Evolutionary conservation across 176 grass and related monocot species (phyloP), one percentile per base, ranked within the genome.

Genomic region (Cenchrus fungigraminus): DNA sequence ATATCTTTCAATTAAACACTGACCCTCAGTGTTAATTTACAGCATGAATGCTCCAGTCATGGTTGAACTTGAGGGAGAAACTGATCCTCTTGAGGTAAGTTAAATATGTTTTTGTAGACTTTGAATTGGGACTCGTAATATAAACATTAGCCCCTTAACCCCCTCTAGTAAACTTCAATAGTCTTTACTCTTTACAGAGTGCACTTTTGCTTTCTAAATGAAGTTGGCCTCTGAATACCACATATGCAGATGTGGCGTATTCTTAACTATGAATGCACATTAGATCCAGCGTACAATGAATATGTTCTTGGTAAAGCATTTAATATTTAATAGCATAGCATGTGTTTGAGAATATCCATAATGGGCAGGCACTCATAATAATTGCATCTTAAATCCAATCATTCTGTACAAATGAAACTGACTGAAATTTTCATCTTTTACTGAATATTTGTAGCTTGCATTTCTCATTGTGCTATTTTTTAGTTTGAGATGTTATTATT

Each of bases 41-140:
- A 98, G 95, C 73, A 98, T 98, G 95, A 98, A 98, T 87, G 95
- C 95, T 74, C 95, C 95, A 61, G 91, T 98, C 20, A 93, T 98
- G 95, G 93, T 98, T 66, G 93, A 98, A 80, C 91, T 98, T 73
- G 93, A 95, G 77, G 92, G 95, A 16, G 92, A 97, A 90, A 97
- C 92, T 81, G 92, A 97, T 85, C 95, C 95, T 54, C 78, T 98
- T 56, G 95, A 98, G 95, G 91, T 95, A 89, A 74, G 51, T 59
- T 56, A 76, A 65, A 13, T 82, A 47, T 15, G 34, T 29, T 44
- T 59, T 9, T 44, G 57, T 72, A 47, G 10, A 69, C 14, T 68
- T 85, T 51, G 69, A 55, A 68, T 25, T 17, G 19, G 51, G 14
- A 13, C 0, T 25, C 42, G 31, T 56, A 3, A n/a, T 55, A 54